Conservation (phyloP, 495 filamentous ascomycete species). For the Cudoniella acicularis region DNA sequence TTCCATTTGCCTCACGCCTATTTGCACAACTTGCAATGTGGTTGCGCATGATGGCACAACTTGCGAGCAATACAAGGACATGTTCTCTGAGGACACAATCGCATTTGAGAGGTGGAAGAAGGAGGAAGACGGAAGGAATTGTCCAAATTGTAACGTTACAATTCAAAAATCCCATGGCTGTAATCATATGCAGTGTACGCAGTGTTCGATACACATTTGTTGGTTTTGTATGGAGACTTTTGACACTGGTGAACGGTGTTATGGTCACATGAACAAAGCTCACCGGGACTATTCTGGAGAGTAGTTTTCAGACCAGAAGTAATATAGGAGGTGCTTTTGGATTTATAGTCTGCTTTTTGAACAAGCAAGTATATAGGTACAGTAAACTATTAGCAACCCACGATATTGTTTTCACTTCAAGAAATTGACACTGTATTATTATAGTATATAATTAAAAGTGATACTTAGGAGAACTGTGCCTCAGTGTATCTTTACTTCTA, state of each 20-base stretch:
- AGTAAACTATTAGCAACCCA: no score
- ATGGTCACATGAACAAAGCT: constrained; percentile 33
- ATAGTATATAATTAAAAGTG: no score
- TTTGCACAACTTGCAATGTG: constrained; percentile 38
- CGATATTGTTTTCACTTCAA: no score
- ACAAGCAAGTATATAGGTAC: no score
- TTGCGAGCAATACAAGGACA: constrained; percentile 34
- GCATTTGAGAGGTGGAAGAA: constrained; percentile 25
- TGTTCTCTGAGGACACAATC: constrained; percentile 25
- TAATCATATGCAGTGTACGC: constrained; percentile 31
- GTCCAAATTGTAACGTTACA: constrained; percentile 26
- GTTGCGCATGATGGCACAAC: constrained; percentile 32
- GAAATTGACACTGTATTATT: no score
- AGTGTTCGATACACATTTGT: constrained; percentile 30
- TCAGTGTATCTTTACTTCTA: no score
- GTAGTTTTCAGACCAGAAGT: no score
- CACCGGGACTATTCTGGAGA: no score
- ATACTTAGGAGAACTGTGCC: no score
- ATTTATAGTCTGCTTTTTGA: no score
- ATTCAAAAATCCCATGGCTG: constrained; percentile 32
- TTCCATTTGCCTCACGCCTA: constrained; percentile 29
- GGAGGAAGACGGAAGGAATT: constrained; percentile 24
- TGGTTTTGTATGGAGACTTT: constrained; percentile 33
- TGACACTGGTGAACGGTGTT: constrained; percentile 6
- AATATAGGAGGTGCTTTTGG: no score